Conservation (phyloP, 176 grass and related monocot genomes). For the Ananas comosus region DNA sequence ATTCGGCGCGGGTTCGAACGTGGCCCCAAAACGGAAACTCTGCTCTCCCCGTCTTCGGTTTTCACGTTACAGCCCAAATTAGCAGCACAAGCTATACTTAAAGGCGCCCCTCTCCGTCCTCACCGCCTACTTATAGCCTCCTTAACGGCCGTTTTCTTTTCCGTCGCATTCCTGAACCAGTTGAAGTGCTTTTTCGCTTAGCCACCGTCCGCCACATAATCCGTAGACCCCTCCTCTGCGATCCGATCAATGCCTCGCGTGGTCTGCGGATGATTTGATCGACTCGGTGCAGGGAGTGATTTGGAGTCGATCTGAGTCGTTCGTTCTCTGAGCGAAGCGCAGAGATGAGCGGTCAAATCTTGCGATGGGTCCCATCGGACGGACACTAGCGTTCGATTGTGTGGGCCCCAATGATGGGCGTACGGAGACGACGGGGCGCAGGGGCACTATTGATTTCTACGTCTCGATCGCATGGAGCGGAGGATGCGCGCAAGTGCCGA, state of each 20-base stretch:
- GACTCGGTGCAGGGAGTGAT: no score
- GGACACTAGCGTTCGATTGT: conserved; percentile 14
- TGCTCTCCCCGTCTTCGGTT: neutral
- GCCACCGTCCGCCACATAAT: neutral
- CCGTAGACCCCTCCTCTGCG: no score
- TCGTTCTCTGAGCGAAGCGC: neutral
- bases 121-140: neutral
- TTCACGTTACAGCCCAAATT: neutral
- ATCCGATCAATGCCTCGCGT: no score
- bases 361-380: conserved; percentile 9
- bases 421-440: neutral
- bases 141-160: neutral
- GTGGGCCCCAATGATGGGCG: neutral
- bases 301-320: conserved; percentile 14
- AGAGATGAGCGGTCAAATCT: conserved; percentile 19
- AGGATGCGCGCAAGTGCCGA: neutral
- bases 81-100: neutral
- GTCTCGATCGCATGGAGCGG: neutral
- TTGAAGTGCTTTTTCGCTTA: neutral
- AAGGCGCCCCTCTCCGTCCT: neutral
- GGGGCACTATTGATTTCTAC: neutral
- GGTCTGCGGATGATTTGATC: no score
- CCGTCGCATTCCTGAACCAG: neutral
- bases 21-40: neutral
- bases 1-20: neutral